A percentile compares a stretch with the other conserved stretches of the same genome.
phyloP scores from a whole-genome alignment of 306 rosid genomes.

The Vigna nakashimae region DNA sequence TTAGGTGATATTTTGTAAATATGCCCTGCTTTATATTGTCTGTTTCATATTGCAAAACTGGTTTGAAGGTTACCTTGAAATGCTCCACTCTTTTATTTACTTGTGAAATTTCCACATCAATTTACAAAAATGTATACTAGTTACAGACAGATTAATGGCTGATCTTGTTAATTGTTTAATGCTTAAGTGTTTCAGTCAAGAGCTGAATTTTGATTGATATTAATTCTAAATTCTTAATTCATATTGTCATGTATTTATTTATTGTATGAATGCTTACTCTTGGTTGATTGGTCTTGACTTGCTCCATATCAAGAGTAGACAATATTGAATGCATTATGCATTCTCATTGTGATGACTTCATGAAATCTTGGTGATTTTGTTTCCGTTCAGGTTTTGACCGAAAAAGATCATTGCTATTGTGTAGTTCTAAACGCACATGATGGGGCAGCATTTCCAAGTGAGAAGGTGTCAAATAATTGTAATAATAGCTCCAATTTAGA shows the following conservation, averaged over 20 bases:
- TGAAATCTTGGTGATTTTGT: slow-evolving; percentile 38
- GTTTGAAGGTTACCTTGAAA: slow-evolving; percentile 18
- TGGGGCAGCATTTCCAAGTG: slow-evolving; percentile 93
- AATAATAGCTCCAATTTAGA: slow-evolving; percentile 50
- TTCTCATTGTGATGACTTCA: slow-evolving; percentile 34
- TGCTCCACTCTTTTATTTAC: slow-evolving; percentile 15
- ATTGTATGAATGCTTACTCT: slow-evolving; percentile 24
- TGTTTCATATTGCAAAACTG: slow-evolving; percentile 29
- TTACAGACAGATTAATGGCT: slow-evolving; percentile 34
- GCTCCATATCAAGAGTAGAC: slow-evolving; percentile 33
- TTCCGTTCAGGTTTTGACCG: slow-evolving; percentile 83
- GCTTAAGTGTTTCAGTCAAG: slow-evolving; percentile 24
- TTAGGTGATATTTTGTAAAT: slow-evolving; percentile 28
- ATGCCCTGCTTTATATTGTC: slow-evolving; percentile 22
- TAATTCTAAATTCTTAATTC: slow-evolving; percentile 27
- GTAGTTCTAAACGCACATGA: slow-evolving; percentile 97
- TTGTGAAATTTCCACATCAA: slow-evolving; percentile 4
- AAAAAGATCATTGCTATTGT: slow-evolving; percentile 91
- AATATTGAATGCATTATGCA: slow-evolving; percentile 18
- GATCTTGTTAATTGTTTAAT: slow-evolving; percentile 32
- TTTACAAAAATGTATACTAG: background rate
- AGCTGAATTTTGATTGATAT: slow-evolving; percentile 27
- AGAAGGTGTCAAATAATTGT: slow-evolving; percentile 55
- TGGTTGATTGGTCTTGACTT: slow-evolving; percentile 31
- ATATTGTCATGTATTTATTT: slow-evolving; percentile 28